Evolutionary conservation across 2,329 filamentous ascomycete species (phyloP).

Genomic region (Sporothrix variecibatus): DNA sequence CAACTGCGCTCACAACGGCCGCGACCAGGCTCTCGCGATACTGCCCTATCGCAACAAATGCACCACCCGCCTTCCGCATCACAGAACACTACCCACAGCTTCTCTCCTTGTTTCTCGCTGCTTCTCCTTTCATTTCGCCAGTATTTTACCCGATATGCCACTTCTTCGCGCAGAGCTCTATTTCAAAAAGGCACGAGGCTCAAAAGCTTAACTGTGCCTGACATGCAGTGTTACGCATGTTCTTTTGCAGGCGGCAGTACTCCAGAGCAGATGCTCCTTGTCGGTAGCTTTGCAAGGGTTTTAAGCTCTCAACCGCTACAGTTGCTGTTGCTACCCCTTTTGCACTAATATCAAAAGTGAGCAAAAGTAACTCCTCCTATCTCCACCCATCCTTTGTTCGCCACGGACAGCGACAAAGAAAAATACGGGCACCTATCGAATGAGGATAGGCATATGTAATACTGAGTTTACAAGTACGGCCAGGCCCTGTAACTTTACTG

Average conservation of each 20-base stretch:
- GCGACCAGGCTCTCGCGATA: neutral
- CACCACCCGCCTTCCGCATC: neutral
- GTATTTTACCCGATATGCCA: neutral
- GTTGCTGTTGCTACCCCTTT: constrained; percentile 8
- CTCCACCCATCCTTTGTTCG: constrained; percentile 1
- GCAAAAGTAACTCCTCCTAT: neutral
- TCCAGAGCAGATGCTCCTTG: neutral
- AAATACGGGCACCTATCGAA: neutral
- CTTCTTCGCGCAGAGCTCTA: neutral
- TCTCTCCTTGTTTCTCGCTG: neutral
- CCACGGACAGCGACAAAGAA: neutral
- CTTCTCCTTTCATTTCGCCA: neutral
- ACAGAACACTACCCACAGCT: neutral
- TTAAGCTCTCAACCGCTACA: neutral
- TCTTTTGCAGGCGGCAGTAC: neutral
- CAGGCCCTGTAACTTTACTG: neutral
- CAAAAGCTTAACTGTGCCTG: constrained; percentile 2
- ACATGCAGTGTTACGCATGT: constrained; percentile 5
- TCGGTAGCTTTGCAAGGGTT: neutral
- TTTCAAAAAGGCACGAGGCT: neutral
- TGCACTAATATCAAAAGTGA: neutral
- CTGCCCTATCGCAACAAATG: neutral
- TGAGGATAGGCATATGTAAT: neutral
- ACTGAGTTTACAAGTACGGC: neutral
- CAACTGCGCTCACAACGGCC: neutral